Percentiles rank a stretch among this genome's conserved stretches.
Conservation (phyloP, 495 filamentous ascomycete species). For the Choiromyces venosus region DNA sequence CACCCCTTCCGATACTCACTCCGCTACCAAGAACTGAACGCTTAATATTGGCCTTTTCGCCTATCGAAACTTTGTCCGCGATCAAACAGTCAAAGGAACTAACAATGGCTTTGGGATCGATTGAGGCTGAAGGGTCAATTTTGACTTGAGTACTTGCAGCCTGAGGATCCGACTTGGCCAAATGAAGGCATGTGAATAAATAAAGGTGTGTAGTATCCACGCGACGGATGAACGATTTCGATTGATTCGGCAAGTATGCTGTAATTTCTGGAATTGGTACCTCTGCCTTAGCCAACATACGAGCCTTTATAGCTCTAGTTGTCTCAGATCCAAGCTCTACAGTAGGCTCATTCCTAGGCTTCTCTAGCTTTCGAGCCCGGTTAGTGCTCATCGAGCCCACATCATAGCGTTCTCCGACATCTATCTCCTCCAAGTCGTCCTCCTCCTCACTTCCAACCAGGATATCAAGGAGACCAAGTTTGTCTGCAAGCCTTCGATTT, state of each 20-base stretch:
- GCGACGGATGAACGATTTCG: constrained; percentile 64
- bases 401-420: constrained; percentile 53
- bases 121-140: constrained; percentile 69
- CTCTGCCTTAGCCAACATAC: constrained; percentile 12
- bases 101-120: constrained; percentile 70
- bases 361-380: constrained; percentile 41
- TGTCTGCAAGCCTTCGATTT: constrained; percentile 66
- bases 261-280: constrained; percentile 49
- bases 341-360: constrained; percentile 9
- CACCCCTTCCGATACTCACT: constrained; percentile 73
- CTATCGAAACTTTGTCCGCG: constrained; percentile 77
- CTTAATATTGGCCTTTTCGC: constrained; percentile 77
- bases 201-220: constrained; percentile 81
- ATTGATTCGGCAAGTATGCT: constrained; percentile 39
- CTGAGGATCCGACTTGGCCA: constrained; percentile 57
- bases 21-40: constrained; percentile 80
- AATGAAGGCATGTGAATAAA: constrained; percentile 70
- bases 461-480: constrained; percentile 65
- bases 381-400: constrained; percentile 58
- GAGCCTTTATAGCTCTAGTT: constrained; percentile 6
- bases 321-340: neutral
- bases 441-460: constrained; percentile 50
- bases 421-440: constrained; percentile 21
- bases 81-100: constrained; percentile 70
- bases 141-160: constrained; percentile 63